Conservation (phyloP, 257 asterid species). For the Solanum medicagineum region DNA sequence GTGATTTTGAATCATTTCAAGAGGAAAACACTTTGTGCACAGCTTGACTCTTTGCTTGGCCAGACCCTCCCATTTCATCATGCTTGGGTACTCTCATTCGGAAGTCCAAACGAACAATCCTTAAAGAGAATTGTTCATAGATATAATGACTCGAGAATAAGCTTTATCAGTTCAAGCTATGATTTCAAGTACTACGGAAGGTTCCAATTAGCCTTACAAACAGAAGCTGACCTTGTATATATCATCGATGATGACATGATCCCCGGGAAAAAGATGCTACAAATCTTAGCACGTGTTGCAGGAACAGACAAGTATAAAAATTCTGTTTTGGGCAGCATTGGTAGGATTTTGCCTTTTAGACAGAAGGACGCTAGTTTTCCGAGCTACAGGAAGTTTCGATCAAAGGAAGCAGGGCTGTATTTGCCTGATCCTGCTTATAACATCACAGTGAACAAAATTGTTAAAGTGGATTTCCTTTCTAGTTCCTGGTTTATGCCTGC, state of each 20-base stretch:
- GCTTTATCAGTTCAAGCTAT: slow-evolving; percentile 67
- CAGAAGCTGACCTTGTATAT: slow-evolving; percentile 74
- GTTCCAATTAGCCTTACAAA: slow-evolving; percentile 88
- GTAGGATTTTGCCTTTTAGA: slow-evolving; percentile 79
- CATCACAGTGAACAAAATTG: slow-evolving; percentile 48
- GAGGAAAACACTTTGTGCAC: slow-evolving; percentile 78
- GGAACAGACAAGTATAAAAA: slow-evolving; percentile 87
- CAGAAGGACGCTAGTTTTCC: slow-evolving; percentile 79
- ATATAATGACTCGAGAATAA: slow-evolving; percentile 59
- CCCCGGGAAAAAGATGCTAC: slow-evolving; percentile 76
- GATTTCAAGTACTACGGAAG: slow-evolving; percentile 95
- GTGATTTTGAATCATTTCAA: slow-evolving; percentile 85
- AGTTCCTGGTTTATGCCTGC: slow-evolving; percentile 96
- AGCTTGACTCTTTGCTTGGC: slow-evolving; percentile 58
- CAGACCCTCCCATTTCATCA: slow-evolving; percentile 87
- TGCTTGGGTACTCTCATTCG: slow-evolving; percentile 89
- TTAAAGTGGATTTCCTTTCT: slow-evolving; percentile 84
- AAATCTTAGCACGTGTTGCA: slow-evolving; percentile 68
- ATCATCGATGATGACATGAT: slow-evolving; percentile 92
- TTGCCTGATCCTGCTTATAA: slow-evolving; percentile 97
- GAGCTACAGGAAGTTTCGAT: slow-evolving; percentile 77
- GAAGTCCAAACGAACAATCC: slow-evolving; percentile 66
- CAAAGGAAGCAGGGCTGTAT: slow-evolving; percentile 89
- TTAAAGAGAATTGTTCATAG: slow-evolving; percentile 47
- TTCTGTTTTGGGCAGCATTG: slow-evolving; percentile 82